Conservation (phyloP, 768 basidiomycete genomes). For the Rhodotorula diobovata region DNA sequence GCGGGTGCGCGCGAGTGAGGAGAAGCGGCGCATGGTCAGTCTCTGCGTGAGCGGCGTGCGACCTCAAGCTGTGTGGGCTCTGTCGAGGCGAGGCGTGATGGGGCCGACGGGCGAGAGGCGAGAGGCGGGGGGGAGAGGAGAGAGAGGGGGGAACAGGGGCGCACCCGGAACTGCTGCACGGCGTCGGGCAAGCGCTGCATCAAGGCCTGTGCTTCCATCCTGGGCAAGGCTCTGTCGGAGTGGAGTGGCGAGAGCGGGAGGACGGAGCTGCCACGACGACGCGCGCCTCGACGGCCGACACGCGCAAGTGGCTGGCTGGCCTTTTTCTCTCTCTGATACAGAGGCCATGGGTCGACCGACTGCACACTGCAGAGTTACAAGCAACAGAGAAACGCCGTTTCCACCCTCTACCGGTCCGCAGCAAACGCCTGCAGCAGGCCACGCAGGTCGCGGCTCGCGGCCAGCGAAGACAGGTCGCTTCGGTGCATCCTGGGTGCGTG, state of each 20-base stretch:
- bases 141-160: background rate
- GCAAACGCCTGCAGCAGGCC: constrained; percentile 6
- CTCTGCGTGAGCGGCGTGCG: background rate
- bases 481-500: constrained; percentile 21
- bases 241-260: background rate
- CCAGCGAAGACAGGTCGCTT: constrained; percentile 11
- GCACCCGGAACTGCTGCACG: constrained; percentile 21
- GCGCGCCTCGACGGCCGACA: background rate
- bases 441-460: constrained; percentile 4
- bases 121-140: background rate
- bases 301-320: background rate
- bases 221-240: background rate
- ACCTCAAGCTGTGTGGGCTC: too few species aligned
- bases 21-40: background rate
- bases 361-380: background rate
- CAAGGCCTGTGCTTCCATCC: constrained; percentile 15
- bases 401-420: background rate
- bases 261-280: background rate
- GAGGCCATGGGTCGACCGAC: background rate
- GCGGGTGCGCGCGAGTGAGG: too few species aligned
- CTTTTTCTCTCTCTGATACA: background rate
- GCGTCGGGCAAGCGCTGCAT: constrained; percentile 23
- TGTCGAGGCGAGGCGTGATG: background rate
- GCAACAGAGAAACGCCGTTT: background rate
- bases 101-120: background rate